phyloP scores from a whole-genome alignment of 2,329 filamentous ascomycete species.

The Ascochyta lentis region DNA sequence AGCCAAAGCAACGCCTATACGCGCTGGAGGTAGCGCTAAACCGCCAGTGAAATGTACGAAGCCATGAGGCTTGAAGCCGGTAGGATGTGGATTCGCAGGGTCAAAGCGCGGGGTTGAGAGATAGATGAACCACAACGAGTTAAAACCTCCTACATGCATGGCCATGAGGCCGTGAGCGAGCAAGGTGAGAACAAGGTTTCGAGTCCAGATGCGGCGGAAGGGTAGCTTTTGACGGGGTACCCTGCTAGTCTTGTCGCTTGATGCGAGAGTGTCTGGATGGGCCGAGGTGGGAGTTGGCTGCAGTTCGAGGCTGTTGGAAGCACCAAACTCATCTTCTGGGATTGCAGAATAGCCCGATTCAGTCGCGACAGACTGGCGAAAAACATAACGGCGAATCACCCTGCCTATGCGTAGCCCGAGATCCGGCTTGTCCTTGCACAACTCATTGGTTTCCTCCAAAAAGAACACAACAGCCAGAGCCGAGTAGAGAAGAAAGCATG shows the following conservation, averaged over 20 bases:
- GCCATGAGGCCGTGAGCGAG: conserved; percentile 54
- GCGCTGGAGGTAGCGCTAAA: conserved; percentile 55
- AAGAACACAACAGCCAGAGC: conserved; percentile 65
- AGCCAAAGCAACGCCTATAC: conserved; percentile 56
- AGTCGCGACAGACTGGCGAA: conserved; percentile 31
- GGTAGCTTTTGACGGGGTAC: conserved; percentile 47
- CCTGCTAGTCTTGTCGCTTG: conserved; percentile 21
- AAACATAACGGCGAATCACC: conserved; percentile 46
- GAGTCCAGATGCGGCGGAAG: conserved; percentile 56
- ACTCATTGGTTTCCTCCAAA: conserved; percentile 66
- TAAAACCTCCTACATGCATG: conserved; percentile 58
- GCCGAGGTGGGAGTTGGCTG: conserved; percentile 40
- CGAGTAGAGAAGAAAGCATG: conserved; percentile 64
- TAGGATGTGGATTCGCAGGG: conserved; percentile 41
- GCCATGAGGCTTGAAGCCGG: conserved; percentile 44
- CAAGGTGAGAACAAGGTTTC: conserved; percentile 53
- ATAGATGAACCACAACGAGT: conserved; percentile 58
- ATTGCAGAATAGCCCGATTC: conserved; percentile 43
- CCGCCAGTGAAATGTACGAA: conserved; percentile 58
- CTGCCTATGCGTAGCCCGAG: conserved; percentile 49
- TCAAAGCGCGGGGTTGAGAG: conserved; percentile 56
- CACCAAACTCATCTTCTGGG: conserved; percentile 35
- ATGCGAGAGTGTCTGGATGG: conserved; percentile 2
- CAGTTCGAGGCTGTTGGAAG: conserved; percentile 34
- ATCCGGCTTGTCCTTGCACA: conserved; percentile 50